Evolutionary conservation across 2,329 filamentous ascomycete species (phyloP).

Genomic region (Venturiaceae sp.): DNA sequence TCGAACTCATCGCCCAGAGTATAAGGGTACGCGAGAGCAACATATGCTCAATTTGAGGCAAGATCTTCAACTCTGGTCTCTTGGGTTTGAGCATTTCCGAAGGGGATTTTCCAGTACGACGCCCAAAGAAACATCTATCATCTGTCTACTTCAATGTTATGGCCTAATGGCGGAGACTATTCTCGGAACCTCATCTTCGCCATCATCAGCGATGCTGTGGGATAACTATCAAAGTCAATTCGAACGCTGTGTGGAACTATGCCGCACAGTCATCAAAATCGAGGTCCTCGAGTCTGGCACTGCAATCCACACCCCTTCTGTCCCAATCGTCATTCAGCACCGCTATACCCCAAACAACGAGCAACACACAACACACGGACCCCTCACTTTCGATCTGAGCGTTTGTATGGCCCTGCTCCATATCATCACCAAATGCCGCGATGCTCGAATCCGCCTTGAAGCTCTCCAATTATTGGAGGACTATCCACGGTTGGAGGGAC

Average conservation of each 20-base stretch:
- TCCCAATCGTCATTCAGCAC: background rate
- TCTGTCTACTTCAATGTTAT: background rate
- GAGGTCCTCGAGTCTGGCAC: background rate
- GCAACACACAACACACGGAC: background rate
- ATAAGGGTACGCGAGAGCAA: background rate
- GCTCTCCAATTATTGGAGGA: background rate
- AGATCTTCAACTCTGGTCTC: background rate
- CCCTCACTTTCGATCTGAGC: constrained; percentile 18
- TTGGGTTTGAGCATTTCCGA: background rate
- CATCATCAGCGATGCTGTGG: background rate
- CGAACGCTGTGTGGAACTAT: background rate
- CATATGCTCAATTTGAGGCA: background rate
- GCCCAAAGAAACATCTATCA: background rate
- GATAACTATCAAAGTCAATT: background rate
- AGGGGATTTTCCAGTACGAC: background rate
- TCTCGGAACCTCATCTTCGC: background rate
- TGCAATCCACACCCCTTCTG: background rate
- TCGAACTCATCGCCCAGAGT: background rate
- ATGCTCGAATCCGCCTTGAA: constrained; percentile 3
- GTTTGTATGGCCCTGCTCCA: constrained; percentile 18
- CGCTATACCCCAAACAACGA: background rate
- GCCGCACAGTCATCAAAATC: constrained; percentile 2
- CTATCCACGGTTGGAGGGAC: constrained; percentile 2
- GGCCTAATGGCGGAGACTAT: background rate
- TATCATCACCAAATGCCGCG: constrained; percentile 14